phyloP scores from a whole-genome alignment of 1,139 yeast genomes.

The Diutina siamensis region DNA sequence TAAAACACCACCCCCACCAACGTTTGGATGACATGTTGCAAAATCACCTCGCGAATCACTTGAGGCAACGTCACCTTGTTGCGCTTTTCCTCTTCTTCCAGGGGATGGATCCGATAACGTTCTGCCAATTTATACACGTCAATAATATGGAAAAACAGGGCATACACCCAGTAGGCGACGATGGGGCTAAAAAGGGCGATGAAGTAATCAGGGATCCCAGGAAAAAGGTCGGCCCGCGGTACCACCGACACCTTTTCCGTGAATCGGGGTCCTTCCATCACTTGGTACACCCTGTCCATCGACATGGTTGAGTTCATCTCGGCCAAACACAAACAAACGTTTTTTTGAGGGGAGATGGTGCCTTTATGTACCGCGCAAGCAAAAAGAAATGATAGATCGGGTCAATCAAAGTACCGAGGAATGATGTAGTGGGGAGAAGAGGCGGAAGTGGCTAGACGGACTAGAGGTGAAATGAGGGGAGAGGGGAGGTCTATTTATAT shows the following conservation, averaged over 20 bases:
- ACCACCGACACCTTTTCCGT: conserved; percentile 6
- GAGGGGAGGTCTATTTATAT: no score
- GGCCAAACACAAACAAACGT: neutral
- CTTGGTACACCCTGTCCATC: neutral
- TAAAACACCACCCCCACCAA: conserved; percentile 48
- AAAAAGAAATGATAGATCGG: neutral
- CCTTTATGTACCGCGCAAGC: neutral
- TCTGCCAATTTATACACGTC: conserved; percentile 71
- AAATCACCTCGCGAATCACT: conserved; percentile 68
- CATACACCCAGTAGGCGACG: conserved; percentile 72
- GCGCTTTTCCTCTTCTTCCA: conserved; percentile 65
- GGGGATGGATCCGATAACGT: conserved; percentile 79
- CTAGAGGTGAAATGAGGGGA: no score
- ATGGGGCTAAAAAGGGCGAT: conserved; percentile 68
- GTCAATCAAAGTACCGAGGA: neutral
- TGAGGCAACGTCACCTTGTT: conserved; percentile 62
- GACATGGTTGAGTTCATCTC: neutral
- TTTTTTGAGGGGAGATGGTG: neutral
- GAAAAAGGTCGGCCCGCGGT: conserved; percentile 30
- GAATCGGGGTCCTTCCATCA: conserved; percentile 1
- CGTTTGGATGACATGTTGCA: conserved; percentile 80
- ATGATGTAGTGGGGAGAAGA: neutral
- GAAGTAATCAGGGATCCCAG: conserved; percentile 61
- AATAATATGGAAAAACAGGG: conserved; percentile 60
- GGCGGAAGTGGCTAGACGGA: neutral